Evolutionary conservation across 192 early-diverging fungal genomes (phyloP).

Genomic region (Chytriomyces sp.): DNA sequence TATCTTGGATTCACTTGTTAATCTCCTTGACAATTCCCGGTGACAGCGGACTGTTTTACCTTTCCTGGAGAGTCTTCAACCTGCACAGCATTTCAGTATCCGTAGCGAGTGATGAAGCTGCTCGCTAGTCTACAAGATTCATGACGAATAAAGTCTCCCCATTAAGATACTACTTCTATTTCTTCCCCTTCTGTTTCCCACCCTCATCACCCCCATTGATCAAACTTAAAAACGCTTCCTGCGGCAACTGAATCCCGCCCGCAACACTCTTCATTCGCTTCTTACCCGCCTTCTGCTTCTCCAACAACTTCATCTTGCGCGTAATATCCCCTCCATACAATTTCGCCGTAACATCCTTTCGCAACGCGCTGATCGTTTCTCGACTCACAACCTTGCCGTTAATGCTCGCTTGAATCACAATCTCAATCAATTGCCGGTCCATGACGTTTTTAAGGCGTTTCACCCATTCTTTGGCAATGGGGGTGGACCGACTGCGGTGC

Average conservation of each 20-base stretch:
- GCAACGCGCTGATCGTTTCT: conserved; percentile 82
- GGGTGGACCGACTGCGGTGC: conserved; percentile 72
- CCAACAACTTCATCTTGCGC: conserved; percentile 96
- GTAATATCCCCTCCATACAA: conserved; percentile 95
- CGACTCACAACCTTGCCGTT: conserved; percentile 85
- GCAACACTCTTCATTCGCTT: conserved; percentile 86
- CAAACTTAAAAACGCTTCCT: conserved; percentile 82
- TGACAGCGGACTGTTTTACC: too few species aligned
- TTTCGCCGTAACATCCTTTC: conserved; percentile 97
- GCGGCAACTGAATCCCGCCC: conserved; percentile 88
- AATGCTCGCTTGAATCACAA: conserved; percentile 87
- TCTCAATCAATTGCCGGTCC: conserved; percentile 86
- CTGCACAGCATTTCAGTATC: too few species aligned
- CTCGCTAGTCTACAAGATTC: too few species aligned
- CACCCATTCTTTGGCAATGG: conserved; percentile 81
- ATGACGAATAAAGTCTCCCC: too few species aligned
- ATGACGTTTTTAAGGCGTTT: conserved; percentile 83
- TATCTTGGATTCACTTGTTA: too few species aligned
- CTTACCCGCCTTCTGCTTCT: conserved; percentile 95
- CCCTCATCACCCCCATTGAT: conserved; percentile 38
- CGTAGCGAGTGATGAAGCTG: too few species aligned
- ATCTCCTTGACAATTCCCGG: too few species aligned
- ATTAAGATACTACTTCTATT: background rate
- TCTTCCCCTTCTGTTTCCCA: background rate
- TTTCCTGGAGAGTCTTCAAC: too few species aligned